phyloP scores from a whole-genome alignment of 306 rosid species.

The Dryas alaskensis region DNA sequence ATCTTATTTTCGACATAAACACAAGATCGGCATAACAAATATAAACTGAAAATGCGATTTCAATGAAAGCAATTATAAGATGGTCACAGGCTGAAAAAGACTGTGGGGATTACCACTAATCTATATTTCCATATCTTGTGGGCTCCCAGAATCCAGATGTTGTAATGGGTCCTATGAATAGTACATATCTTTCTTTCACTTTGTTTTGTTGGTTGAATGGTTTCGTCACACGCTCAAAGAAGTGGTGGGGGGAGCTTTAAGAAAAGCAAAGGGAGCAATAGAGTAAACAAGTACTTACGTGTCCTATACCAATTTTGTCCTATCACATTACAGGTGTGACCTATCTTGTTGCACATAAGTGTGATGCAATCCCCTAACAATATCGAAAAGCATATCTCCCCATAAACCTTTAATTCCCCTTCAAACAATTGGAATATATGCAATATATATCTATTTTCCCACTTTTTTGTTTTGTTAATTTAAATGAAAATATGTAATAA shows the following conservation, averaged over 20 bases:
- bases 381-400: slow-evolving; percentile 18
- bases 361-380: slow-evolving; percentile 26
- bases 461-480: not conserved
- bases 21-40: too few relatives aligned
- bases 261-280: not conserved
- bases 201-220: slow-evolving; percentile 17
- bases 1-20: too few relatives aligned
- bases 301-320: slow-evolving; percentile 29
- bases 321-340: slow-evolving; percentile 37
- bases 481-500: not conserved
- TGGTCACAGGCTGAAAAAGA: too few relatives aligned
- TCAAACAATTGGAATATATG: not conserved
- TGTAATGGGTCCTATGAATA: not conserved
- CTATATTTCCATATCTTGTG: not conserved
- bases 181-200: not conserved
- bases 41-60: too few relatives aligned
- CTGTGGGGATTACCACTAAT: not conserved
- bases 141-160: not conserved
- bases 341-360: slow-evolving; percentile 37
- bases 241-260: slow-evolving; percentile 18
- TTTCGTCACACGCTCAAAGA: not conserved
- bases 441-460: not conserved
- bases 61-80: too few relatives aligned
- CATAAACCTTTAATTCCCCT: not conserved
- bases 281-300: not conserved